Percentiles rank a stretch among this genome's conserved stretches.
phyloP scores from a whole-genome alignment of 1,284 basidiomycete genomes.

The Moesziomyces parantarcticus region DNA sequence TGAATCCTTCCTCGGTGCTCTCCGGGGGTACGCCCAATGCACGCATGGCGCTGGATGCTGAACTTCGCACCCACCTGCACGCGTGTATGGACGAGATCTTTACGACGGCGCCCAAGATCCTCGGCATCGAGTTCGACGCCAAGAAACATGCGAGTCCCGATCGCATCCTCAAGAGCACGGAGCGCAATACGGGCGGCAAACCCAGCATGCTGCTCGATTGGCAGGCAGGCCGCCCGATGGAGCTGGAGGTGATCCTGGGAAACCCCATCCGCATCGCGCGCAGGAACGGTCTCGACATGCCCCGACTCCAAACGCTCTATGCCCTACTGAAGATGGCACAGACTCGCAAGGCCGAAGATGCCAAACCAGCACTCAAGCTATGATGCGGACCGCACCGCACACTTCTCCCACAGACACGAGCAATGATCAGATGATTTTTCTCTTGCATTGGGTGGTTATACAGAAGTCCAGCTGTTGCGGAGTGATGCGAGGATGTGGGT shows the following conservation, averaged over 20 bases:
- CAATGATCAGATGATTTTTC: no score
- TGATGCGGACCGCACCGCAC: no score
- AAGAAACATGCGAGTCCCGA: slow-evolving; percentile 68
- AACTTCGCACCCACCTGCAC: slow-evolving; percentile 66
- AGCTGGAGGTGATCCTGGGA: slow-evolving; percentile 69
- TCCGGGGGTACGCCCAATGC: slow-evolving; percentile 68
- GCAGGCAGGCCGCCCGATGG: slow-evolving; percentile 68
- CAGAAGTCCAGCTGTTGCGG: slow-evolving; percentile 36
- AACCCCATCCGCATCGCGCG: slow-evolving; percentile 67
- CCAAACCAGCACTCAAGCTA: slow-evolving; percentile 13
- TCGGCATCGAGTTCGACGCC: slow-evolving; percentile 66
- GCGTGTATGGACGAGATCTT: slow-evolving; percentile 70
- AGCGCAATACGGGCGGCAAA: slow-evolving; percentile 68
- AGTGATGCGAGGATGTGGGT: slow-evolving; percentile 50
- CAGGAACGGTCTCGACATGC: slow-evolving; percentile 68
- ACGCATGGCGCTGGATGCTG: slow-evolving; percentile 68
- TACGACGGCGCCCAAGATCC: slow-evolving; percentile 65
- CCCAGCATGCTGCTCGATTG: slow-evolving; percentile 71
- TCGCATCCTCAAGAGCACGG: slow-evolving; percentile 67
- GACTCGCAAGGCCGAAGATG: slow-evolving; percentile 44
- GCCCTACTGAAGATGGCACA: slow-evolving; percentile 69
- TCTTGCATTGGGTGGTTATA: slow-evolving; percentile 2
- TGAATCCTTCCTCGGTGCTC: slow-evolving; percentile 70
- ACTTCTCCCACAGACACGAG: no score
- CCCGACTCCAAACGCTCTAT: slow-evolving; percentile 69